phyloP scores from a whole-genome alignment of 2,329 filamentous ascomycete genomes.

The Ceratocystis ficicola region DNA sequence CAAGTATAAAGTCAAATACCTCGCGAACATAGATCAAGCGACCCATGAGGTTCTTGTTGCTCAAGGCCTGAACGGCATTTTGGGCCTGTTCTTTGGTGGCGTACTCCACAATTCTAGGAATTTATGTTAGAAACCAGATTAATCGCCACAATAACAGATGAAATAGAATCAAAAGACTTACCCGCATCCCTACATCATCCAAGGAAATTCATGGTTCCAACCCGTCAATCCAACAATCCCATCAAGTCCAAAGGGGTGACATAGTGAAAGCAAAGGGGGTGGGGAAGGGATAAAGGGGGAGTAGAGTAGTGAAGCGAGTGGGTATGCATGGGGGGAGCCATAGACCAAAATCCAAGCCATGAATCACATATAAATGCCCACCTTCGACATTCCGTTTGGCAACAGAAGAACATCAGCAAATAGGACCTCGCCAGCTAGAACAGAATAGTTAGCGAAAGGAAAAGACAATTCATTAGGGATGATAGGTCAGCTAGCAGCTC shows the following conservation, averaged over 20 bases:
- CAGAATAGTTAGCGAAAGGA: not conserved
- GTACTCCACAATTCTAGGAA: slow-evolving; percentile 95
- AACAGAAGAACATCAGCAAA: slow-evolving; percentile 98
- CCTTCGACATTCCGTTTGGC: slow-evolving; percentile 99
- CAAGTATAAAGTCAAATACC: slow-evolving; percentile 41
- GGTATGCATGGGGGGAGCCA: slow-evolving; percentile 13
- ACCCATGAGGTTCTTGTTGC: slow-evolving; percentile 98
- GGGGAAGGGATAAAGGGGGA: slow-evolving; percentile 60
- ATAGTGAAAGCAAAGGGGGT: slow-evolving; percentile 51
- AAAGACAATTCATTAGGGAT: not conserved
- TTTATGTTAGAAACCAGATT: slow-evolving; percentile 7
- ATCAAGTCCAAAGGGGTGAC: slow-evolving; percentile 51
- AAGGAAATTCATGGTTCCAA: slow-evolving; percentile 63
- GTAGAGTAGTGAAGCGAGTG: slow-evolving; percentile 48
- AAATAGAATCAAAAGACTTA: slow-evolving; percentile 44
- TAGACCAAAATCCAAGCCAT: slow-evolving; percentile 34
- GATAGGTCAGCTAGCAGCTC: slow-evolving; percentile 32
- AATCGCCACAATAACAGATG: not conserved
- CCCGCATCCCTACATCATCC: slow-evolving; percentile 99
- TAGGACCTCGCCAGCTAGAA: slow-evolving; percentile 89
- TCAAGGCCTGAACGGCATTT: slow-evolving; percentile 90
- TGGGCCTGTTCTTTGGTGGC: slow-evolving; percentile 98
- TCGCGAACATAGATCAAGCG: slow-evolving; percentile 97
- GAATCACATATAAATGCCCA: slow-evolving; percentile 81
- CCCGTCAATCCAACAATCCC: slow-evolving; percentile 98